These are phyloP conservation scores for Phytophthora foliorum DNA, from an alignment of 352 stramenopile genomes.

Conservation along the genomic window DNA sequence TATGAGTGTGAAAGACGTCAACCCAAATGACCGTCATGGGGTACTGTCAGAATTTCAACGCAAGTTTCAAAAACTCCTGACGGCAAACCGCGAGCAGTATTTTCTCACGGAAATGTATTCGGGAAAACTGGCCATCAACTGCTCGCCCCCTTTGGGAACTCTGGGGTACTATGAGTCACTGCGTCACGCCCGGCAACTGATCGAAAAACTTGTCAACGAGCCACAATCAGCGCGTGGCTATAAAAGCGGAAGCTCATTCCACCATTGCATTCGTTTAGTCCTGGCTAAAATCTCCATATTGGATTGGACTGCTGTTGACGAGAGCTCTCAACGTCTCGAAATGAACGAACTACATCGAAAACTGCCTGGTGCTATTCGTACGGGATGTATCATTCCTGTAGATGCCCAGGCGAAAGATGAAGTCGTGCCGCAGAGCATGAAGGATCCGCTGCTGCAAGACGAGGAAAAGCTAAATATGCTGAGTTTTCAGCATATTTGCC, in stretches of 20 bases:
- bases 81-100: conserved; percentile 62
- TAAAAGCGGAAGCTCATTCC: conserved; percentile 55
- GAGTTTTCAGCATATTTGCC: conserved; percentile 20
- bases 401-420: conserved; percentile 23
- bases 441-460: conserved; percentile 21
- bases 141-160: conserved; percentile 74
- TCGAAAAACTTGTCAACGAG: conserved; percentile 40
- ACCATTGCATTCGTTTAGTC: conserved; percentile 76
- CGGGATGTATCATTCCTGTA: conserved; percentile 36
- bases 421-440: conserved; percentile 23
- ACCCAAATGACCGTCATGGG: conserved; percentile 63
- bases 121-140: conserved; percentile 67
- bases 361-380: conserved; percentile 37
- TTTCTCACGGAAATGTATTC: conserved; percentile 78
- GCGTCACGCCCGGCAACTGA: conserved; percentile 44
- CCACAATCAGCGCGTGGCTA: conserved; percentile 43
- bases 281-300: conserved; percentile 82
- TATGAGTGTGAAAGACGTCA: conserved; percentile 84
- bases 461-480: conserved; percentile 11
- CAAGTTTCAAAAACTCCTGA: conserved; percentile 61
- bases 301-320: conserved; percentile 79
- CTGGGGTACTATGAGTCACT: conserved; percentile 74
- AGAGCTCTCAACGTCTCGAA: conserved; percentile 49
- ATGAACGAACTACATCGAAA: conserved; percentile 43
- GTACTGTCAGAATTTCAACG: conserved; percentile 60